Base-by-base conservation (phyloP, 805 yeast species). In the Metschnikowia lachancei region DNA sequence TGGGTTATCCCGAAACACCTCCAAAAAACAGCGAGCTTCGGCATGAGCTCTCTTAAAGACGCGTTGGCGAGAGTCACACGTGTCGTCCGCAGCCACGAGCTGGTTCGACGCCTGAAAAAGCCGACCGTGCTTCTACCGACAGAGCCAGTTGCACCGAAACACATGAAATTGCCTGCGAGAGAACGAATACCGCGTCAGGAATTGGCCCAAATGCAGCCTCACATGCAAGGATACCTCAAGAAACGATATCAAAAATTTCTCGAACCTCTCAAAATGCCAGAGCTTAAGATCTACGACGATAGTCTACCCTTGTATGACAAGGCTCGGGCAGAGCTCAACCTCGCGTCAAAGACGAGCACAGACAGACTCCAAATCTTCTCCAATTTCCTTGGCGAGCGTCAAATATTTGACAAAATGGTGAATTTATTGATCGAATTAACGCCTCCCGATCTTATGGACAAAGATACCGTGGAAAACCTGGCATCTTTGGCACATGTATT, bases 11-110 rank as follows among this genome's bases (percentile, higher is more conserved):
- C 28, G 28, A 26, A 26, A 26, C 28, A 6, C 28, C 11, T 26
- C 10, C 12, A 40, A 26, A 41, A 34, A 33, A 7, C n/a, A 3
- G 7, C 17, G 33, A 33, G 33, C 39, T 9, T 16, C 17, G 39
- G 13, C 40, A 66, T 67, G 72, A 60, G 60, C 49, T 56, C 65
- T 11, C 57, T 69, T 13, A 57, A 63, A 43, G 70, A 64, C 34
- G 67, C 72, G 29, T 64, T 69, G 46, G 56, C 60, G 30, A 57
- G 71, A 30, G 61, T 67, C 22, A 62, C 65, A n/a, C 61, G 67
- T 19, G 62, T 64, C 30, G 64, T 60, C 10, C 65, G 65, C 36
- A 59, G 54, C 46, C 45, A 57, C 8, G 66, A 65, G 43, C 47
- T 55, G 39, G 41, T 53, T n/a, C 47, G 43, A 38, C 52, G 18